A percentile compares a stretch with the other conserved stretches of the same genome.
These are phyloP conservation scores for Debaryomyces castellii DNA, from an alignment of 805 yeast species.

Conservation along the genomic window DNA sequence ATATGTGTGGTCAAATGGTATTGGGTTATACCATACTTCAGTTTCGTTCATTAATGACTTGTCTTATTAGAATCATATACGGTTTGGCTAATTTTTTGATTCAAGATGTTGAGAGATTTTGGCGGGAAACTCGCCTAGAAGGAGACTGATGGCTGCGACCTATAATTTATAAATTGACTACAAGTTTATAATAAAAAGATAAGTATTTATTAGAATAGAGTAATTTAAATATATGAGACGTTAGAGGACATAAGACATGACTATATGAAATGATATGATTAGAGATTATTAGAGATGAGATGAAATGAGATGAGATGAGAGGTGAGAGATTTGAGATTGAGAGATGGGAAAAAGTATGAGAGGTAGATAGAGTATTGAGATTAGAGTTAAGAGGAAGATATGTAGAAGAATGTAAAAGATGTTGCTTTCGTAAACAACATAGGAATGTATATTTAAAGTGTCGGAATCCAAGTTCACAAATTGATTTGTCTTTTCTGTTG, in stretches of 20 bases:
- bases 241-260: constrained; percentile 12
- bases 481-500: constrained; percentile 55
- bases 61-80: not conserved
- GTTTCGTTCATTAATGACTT: not conserved
- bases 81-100: not conserved
- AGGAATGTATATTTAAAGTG: not conserved
- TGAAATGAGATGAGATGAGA: constrained; percentile 5
- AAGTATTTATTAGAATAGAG: not conserved
- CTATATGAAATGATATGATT: constrained; percentile 1
- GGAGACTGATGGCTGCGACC: not conserved
- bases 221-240: constrained; percentile 5
- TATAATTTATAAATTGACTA: no score
- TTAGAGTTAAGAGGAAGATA: constrained; percentile 10
- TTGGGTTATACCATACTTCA: constrained; percentile 22
- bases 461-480: constrained; percentile 1
- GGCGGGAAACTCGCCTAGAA: not conserved
- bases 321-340: constrained; percentile 2
- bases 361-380: constrained; percentile 6
- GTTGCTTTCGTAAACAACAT: constrained; percentile 1
- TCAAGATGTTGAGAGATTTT: not conserved
- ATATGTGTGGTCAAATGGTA: constrained; percentile 85
- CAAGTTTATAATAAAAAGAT: not conserved
- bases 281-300: constrained; percentile 4
- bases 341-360: constrained; percentile 8
- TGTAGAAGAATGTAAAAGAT: constrained; percentile 3